Evolutionary conservation across 148 eudicot genomes (phyloP).

Genomic region (Vaccinium vitisidaea): DNA sequence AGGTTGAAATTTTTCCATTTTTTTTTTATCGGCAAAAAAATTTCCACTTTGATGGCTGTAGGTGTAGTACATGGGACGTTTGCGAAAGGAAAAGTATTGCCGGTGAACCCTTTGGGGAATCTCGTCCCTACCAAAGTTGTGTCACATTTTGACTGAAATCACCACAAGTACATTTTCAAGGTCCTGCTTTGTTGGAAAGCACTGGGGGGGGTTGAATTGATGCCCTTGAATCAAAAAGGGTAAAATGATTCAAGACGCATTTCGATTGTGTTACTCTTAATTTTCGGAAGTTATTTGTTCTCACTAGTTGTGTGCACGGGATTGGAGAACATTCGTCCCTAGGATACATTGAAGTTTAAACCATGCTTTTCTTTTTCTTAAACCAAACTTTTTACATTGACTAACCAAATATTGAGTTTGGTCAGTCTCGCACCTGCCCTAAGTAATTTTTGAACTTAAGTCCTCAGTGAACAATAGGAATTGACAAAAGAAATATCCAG

Average conservation of each 20-base stretch:
- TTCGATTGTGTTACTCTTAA: not conserved
- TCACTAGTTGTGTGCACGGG: not conserved
- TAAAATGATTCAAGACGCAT: not conserved
- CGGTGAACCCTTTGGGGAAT: not conserved
- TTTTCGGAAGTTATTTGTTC: not conserved
- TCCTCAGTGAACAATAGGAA: not conserved
- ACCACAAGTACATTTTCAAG: slow-evolving; percentile 1
- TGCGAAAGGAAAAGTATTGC: not conserved
- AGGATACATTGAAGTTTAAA: not conserved
- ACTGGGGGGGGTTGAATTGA: not conserved
- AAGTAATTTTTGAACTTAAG: too few species aligned
- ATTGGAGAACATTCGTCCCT: not conserved
- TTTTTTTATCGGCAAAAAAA: too few species aligned
- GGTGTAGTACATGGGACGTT: not conserved
- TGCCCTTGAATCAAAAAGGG: not conserved
- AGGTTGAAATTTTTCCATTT: not conserved
- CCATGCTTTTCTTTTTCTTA: too few species aligned
- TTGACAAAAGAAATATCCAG: not conserved
- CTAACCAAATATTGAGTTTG: too few species aligned
- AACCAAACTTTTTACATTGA: too few species aligned
- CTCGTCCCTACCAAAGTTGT: slow-evolving; percentile 3
- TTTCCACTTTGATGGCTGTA: not conserved
- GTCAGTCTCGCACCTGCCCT: too few species aligned
- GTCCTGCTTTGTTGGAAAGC: not conserved
- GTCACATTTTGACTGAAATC: slow-evolving; percentile 3